phyloP scores from a whole-genome alignment of 2,329 filamentous ascomycete genomes.

The Fusarium miscanthi region DNA sequence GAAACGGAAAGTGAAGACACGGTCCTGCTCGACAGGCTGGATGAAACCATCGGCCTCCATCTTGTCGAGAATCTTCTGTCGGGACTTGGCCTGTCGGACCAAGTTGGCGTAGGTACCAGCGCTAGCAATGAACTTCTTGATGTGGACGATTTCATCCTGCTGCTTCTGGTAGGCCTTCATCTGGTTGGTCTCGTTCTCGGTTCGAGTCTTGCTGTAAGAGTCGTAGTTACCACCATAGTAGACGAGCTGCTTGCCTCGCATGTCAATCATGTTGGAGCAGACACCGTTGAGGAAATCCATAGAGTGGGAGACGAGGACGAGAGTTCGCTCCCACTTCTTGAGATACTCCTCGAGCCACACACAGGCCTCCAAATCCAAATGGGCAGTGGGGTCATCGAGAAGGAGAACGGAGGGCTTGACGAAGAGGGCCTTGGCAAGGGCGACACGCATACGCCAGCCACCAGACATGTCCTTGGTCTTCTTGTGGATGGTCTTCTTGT shows the following conservation, averaged over 20 bases:
- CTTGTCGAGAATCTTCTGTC: conserved; percentile 99
- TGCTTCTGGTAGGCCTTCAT: conserved; percentile 99
- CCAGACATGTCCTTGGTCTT: conserved; percentile 99
- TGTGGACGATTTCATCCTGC: conserved; percentile 98
- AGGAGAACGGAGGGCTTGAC: conserved; percentile 96
- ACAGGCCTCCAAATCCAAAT: conserved; percentile 98
- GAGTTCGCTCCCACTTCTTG: conserved; percentile 99
- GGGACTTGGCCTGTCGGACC: conserved; percentile 97
- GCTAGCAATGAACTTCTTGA: conserved; percentile 99
- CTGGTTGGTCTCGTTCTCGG: conserved; percentile 97
- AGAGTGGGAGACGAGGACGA: conserved; percentile 96
- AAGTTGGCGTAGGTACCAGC: conserved; percentile 99
- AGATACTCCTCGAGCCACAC: conserved; percentile 99
- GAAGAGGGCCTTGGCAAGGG: conserved; percentile 96
- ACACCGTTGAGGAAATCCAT: conserved; percentile 99
- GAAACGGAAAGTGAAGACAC: conserved; percentile 97
- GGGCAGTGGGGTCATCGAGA: conserved; percentile 97
- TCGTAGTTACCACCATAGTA: conserved; percentile 99
- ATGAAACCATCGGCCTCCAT: conserved; percentile 99
- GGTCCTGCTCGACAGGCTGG: conserved; percentile 85
- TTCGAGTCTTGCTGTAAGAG: conserved; percentile 92
- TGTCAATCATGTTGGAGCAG: conserved; percentile 98
- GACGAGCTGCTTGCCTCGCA: conserved; percentile 86
- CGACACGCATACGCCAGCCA: conserved; percentile 99
- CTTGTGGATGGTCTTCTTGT: conserved; percentile 97